These are phyloP conservation scores for Aotearoamyces nothofagi DNA, from an alignment of 2,329 filamentous ascomycete genomes.

Conservation along the genomic window DNA sequence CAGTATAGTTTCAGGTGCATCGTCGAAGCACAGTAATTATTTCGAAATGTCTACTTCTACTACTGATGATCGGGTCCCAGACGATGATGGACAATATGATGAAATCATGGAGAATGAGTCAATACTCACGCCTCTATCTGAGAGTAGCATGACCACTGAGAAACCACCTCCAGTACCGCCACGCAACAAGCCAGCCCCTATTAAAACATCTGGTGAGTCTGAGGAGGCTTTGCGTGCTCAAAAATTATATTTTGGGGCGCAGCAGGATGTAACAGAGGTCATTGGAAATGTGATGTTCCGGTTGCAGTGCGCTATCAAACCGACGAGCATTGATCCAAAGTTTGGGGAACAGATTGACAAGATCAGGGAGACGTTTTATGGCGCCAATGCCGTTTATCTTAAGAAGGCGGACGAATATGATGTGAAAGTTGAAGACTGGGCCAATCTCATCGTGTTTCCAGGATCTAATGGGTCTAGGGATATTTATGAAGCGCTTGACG, in stretches of 20 bases:
- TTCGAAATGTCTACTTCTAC: too few species aligned
- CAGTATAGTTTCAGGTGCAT: too few species aligned
- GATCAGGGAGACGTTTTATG: conserved; percentile 57
- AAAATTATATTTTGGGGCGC: conserved; percentile 26
- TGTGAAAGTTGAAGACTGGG: conserved; percentile 25
- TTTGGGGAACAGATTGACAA: conserved; percentile 68
- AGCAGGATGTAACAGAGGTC: conserved; percentile 94
- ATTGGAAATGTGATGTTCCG: conserved; percentile 86
- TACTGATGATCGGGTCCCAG: not conserved
- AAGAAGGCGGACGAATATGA: conserved; percentile 32
- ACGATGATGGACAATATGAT: conserved; percentile 7
- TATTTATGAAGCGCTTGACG: conserved; percentile 74
- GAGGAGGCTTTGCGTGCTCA: conserved; percentile 17
- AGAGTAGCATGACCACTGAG: conserved; percentile 9
- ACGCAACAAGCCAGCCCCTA: conserved; percentile 18
- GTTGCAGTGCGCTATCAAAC: conserved; percentile 73
- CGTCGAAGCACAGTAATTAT: too few species aligned
- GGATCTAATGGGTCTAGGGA: conserved; percentile 34
- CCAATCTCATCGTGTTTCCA: conserved; percentile 45
- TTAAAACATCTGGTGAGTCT: conserved; percentile 15
- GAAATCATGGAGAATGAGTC: conserved; percentile 23
- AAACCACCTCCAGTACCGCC: conserved; percentile 20
- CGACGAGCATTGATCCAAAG: conserved; percentile 43
- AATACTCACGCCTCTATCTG: conserved; percentile 6
- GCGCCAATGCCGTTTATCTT: conserved; percentile 43